Evolutionary conservation across 2,329 filamentous ascomycete species (phyloP).

Genomic region (Nigrospora sphaerica): DNA sequence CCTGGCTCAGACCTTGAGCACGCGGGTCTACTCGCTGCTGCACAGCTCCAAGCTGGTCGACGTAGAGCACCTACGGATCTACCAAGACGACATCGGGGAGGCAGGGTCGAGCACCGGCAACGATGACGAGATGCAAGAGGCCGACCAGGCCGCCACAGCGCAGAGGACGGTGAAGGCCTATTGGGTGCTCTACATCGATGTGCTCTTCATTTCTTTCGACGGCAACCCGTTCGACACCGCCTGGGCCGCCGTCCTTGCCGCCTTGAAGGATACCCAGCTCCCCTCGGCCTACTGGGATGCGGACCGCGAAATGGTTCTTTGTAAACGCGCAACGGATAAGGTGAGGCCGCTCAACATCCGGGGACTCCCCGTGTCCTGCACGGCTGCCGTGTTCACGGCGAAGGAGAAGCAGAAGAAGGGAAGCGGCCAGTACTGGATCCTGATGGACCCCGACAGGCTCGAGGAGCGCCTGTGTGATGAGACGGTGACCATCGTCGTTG

Average conservation of each 20-base stretch:
- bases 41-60: constrained; percentile 63
- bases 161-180: constrained; percentile 63
- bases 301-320: constrained; percentile 73
- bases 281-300: constrained; percentile 78
- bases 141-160: constrained; percentile 15
- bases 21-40: constrained; percentile 69
- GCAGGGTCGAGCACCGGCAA: constrained; percentile 12
- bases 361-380: constrained; percentile 67
- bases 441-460: constrained; percentile 83
- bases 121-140: constrained; percentile 12
- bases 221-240: constrained; percentile 89
- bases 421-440: constrained; percentile 58
- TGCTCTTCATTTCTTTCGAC: constrained; percentile 90
- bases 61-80: constrained; percentile 65
- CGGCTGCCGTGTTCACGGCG: constrained; percentile 71
- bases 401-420: constrained; percentile 40
- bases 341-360: constrained; percentile 51
- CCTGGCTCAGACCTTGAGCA: constrained; percentile 78
- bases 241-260: constrained; percentile 78
- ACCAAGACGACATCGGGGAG: constrained; percentile 24
- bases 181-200: constrained; percentile 91
- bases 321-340: constrained; percentile 46
- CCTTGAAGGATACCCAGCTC: constrained; percentile 68
- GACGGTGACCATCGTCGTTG: constrained; percentile 75
- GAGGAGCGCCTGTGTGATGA: constrained; percentile 84